A percentile compares a stretch with the other conserved stretches of the same genome.
Conservation (phyloP, 2,329 filamentous ascomycete genomes). For the Xylaria sp. region DNA sequence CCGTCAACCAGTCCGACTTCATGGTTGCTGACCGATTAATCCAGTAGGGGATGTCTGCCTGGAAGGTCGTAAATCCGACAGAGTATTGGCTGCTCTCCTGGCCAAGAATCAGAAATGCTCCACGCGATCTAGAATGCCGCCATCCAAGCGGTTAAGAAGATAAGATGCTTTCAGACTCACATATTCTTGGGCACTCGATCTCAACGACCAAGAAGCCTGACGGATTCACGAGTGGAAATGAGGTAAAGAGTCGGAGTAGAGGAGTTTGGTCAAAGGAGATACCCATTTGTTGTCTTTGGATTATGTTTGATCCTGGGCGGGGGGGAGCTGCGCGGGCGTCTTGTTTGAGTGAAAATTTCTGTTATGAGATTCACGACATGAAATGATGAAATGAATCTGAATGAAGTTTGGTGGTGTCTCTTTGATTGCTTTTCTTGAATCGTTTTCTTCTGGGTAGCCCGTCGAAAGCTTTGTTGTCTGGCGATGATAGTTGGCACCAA, state of each 20-base stretch:
- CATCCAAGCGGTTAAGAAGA: constrained; percentile 24
- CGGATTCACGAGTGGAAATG: constrained; percentile 6
- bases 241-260: constrained; percentile 17
- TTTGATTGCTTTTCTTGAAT: constrained; percentile 5
- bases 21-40: constrained; percentile 3
- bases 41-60: constrained; percentile 21
- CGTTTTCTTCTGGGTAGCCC: not conserved
- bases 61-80: constrained; percentile 19
- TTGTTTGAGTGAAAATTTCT: constrained; percentile 21
- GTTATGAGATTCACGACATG: constrained; percentile 21
- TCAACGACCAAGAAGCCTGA: constrained; percentile 4
- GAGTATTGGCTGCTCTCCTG: constrained; percentile 22
- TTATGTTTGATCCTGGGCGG: constrained; percentile 23
- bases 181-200: constrained; percentile 6
- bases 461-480: not conserved
- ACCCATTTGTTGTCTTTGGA: constrained; percentile 27
- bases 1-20: not conserved
- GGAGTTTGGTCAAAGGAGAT: constrained; percentile 30
- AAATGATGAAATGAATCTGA: constrained; percentile 6
- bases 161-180: constrained; percentile 7
- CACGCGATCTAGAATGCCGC: constrained; percentile 18
- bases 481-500: not conserved
- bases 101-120: constrained; percentile 23
- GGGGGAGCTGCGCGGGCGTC: constrained; percentile 14
- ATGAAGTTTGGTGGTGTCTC: constrained; percentile 4